Evolutionary conservation across 1,284 basidiomycete species (phyloP), one percentile per base, ranked within the genome.

Genomic region (Irpex rosettiformis): DNA sequence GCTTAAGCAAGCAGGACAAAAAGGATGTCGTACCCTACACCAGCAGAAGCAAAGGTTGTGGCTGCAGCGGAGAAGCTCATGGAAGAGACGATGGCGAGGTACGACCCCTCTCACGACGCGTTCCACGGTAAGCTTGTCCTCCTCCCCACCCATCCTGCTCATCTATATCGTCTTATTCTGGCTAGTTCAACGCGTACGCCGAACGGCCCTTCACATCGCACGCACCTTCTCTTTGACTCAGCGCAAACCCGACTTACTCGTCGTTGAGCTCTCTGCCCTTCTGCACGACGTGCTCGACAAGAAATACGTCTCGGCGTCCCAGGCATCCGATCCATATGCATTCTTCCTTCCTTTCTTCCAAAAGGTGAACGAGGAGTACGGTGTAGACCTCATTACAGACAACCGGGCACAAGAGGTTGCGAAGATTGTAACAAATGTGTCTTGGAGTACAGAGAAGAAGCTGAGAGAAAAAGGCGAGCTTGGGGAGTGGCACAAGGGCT

Each of bases 41-140:
- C 58, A 28, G 67, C 67, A 30, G 79, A 83, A 59, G 69, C 69
- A 10, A 73, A 72, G 4, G 73, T 84, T 16, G 73, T 93, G 49
- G 66, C 74, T 1, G 80, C 76, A 3, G 88, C 89, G 0, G 89
- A 93, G 68, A 76, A 77, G 57, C 77, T 93, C 48, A 93, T 94
- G 84, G 70, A 80, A 54, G 77, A 84, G 43, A 85, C 85, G 1
- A 94, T 95, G 93, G 81, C 85, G 3, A 77, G 83, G 64, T 94
- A 94, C 70, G 95, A 96, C 70, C 89, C 93, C 0, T 94, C 91
- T 16, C 95, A 97, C 71, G 94, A 97, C 73, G 86, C 81, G 65
- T 88, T 87, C 62, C 95, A 97, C 68, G 93, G 93, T 91, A 62
- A 67, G 83, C 65, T 5, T 27, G 8, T 21, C 28, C n/a, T 18